These are phyloP conservation scores for Penicillium riverlandense DNA, from an alignment of 495 filamentous ascomycete genomes.

Conservation along the genomic window DNA sequence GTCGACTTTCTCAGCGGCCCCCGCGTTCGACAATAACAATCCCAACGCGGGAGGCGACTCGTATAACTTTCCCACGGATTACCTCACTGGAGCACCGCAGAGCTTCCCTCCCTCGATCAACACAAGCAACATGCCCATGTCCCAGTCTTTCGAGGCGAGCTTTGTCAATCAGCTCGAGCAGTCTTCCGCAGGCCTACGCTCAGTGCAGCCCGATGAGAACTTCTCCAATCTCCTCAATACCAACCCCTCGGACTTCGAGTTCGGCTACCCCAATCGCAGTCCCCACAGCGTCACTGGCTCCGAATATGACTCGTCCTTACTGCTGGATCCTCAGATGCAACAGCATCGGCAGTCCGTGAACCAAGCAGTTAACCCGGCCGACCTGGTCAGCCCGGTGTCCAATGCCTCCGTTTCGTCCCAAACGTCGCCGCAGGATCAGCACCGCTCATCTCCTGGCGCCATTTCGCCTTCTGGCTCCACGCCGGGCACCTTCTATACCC, in stretches of 20 bases:
- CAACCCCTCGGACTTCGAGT: constrained; percentile 30
- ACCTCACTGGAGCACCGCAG: constrained; percentile 22
- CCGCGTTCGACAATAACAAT: constrained; percentile 17
- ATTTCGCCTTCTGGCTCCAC: constrained; percentile 47
- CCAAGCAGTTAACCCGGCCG: constrained; percentile 52
- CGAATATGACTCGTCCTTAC: constrained; percentile 30
- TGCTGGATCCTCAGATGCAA: constrained; percentile 43
- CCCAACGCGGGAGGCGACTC: constrained; percentile 18
- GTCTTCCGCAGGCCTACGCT: constrained; percentile 9
- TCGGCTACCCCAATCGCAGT: constrained; percentile 31
- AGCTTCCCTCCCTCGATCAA: constrained; percentile 19
- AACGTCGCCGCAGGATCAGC: constrained; percentile 55
- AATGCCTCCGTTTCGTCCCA: constrained; percentile 65
- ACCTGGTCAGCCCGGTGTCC: constrained; percentile 65
- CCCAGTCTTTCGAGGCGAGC: constrained; percentile 32
- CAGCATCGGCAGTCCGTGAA: constrained; percentile 29
- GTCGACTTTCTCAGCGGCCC: constrained; percentile 20
- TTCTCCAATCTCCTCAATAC: constrained; percentile 34
- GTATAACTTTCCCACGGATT: constrained; percentile 25
- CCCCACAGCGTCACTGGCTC: constrained; percentile 23
- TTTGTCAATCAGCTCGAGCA: constrained; percentile 31
- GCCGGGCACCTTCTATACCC: constrained; percentile 46
- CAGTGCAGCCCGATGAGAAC: constrained; percentile 28
- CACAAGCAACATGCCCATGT: constrained; percentile 24
- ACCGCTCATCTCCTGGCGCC: constrained; percentile 43